Percentiles rank a stretch among this genome's conserved stretches.
Conservation (phyloP, 768 basidiomycete species). For the Stropharia rugosoannulata region DNA sequence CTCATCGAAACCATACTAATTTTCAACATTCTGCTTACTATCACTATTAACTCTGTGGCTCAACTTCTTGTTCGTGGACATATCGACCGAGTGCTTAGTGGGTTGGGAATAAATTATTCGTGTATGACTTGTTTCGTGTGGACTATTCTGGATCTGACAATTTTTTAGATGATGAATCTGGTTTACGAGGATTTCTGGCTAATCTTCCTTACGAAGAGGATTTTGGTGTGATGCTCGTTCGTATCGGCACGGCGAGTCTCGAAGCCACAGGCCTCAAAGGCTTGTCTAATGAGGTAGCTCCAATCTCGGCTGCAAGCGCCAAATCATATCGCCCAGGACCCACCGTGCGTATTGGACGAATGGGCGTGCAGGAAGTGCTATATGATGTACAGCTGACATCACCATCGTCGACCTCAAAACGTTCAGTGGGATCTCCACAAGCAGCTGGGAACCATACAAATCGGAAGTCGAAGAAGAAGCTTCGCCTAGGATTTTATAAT, state of each 20-base stretch:
- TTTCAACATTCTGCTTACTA: slow-evolving; percentile 54
- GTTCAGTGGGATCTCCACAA: not conserved
- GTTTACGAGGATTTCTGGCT: slow-evolving; percentile 20
- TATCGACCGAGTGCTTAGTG: slow-evolving; percentile 60
- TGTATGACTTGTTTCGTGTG: slow-evolving; percentile 14
- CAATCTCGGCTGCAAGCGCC: slow-evolving; percentile 28
- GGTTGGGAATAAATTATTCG: slow-evolving; percentile 32
- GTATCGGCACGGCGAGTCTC: slow-evolving; percentile 72
- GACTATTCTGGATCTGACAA: not conserved
- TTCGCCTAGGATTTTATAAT: slow-evolving; percentile 21
- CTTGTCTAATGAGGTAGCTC: slow-evolving; percentile 71
- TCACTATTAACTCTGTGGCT: slow-evolving; percentile 59
- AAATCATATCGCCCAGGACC: slow-evolving; percentile 17
- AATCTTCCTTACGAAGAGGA: slow-evolving; percentile 65
- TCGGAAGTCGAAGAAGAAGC: not conserved
- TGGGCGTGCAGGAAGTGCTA: slow-evolving; percentile 27
- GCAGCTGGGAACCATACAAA: not conserved
- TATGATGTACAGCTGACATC: slow-evolving; percentile 15
- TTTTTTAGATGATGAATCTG: slow-evolving; percentile 14
- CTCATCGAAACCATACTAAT: slow-evolving; percentile 67
- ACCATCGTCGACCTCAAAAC: not conserved
- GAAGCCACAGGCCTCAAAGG: slow-evolving; percentile 74
- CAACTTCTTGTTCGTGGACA: slow-evolving; percentile 65
- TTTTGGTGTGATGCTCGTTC: slow-evolving; percentile 67
- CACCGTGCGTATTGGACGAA: slow-evolving; percentile 29